Percentiles rank a stretch among this genome's conserved stretches.
Evolutionary conservation across 257 asterid species (phyloP).

Genomic region (Schizonepeta tenuifolia): DNA sequence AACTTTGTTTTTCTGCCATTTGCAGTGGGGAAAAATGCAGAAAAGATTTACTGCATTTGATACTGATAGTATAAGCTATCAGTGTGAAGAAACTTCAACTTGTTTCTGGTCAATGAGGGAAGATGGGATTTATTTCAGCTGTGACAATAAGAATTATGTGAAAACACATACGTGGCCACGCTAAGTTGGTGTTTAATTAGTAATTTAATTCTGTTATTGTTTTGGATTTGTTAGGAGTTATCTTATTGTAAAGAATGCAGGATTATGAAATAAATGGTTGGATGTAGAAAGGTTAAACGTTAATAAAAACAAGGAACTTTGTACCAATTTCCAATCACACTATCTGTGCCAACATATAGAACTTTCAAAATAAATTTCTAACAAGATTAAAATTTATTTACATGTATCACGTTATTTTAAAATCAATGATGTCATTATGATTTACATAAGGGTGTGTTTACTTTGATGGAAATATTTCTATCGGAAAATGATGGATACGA

Average conservation of each 20-base stretch:
- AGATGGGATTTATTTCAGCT: conserved; percentile 48
- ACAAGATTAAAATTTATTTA: too few relatives aligned
- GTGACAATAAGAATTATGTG: conserved; percentile 40
- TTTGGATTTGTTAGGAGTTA: neutral
- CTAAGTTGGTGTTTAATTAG: neutral
- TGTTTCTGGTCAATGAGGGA: conserved; percentile 53
- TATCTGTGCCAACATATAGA: too few relatives aligned
- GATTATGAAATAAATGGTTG: neutral
- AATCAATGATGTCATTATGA: too few relatives aligned
- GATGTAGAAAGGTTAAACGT: neutral
- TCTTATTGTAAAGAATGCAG: neutral
- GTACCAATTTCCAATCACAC: too few relatives aligned
- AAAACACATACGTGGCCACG: conserved; percentile 34
- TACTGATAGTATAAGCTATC: conserved; percentile 40
- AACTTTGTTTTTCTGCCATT: conserved; percentile 46
- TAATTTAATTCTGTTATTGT: neutral
- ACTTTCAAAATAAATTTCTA: too few relatives aligned
- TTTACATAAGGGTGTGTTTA: too few relatives aligned
- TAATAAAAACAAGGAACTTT: too few relatives aligned
- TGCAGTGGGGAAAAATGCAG: conserved; percentile 37
- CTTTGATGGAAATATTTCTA: too few relatives aligned
- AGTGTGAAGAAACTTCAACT: conserved; percentile 50
- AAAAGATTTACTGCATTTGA: conserved; percentile 42
- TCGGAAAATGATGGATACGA: too few relatives aligned
- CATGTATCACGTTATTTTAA: too few relatives aligned